Base-by-base conservation (phyloP, 2,329 filamentous ascomycete species). In the Cercospora zeae-maydis region DNA sequence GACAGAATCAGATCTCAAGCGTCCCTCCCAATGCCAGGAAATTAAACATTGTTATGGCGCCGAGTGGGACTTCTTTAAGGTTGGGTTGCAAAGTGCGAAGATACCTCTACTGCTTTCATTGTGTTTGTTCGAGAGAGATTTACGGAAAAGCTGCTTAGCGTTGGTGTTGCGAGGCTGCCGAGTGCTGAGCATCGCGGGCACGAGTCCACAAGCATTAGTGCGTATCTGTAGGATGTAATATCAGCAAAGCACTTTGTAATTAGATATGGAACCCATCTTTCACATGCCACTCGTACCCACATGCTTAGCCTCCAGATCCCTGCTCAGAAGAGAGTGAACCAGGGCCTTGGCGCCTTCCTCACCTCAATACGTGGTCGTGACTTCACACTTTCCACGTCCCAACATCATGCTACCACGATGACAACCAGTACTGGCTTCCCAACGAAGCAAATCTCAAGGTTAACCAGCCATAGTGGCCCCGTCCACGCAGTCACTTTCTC, bases 401-500 rank as follows among this genome's bases (percentile, higher is more conserved):
- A 49, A 39, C 62, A 59, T 16, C 47, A 59, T 59, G 33, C 16
- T 57, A 37, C 60, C 54, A 63, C 57, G 53, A 66, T 63, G 58
- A 63, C 63, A 37, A 56, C 58, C 34, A 53, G n/a, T 31, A n/a
- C 45, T 5, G 36, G 63, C 31, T 72, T 74, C 51, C 72, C 72
- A 10, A 72, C 66, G 34, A 70, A 67, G 8, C 68, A 62, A 13
- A 14, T 70, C 33, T 62, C 60, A 16, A 66, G 68, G 59, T 62
- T 69, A 31, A 63, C 66, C 69, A 77, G 78, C 64, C 77, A 78
- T 39, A 60, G 61, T 47, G 63, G 65, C 11, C 69, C 73, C 62
- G 79, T 84, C 56, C 80, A 83, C 71, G 79, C 80, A 64, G 72
- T 83, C 62, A 77, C 78, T 53, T 84, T 82, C 76, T 81, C 78